phyloP scores from a whole-genome alignment of 192 early-diverging fungal species.

The Backusella tarrabulga region DNA sequence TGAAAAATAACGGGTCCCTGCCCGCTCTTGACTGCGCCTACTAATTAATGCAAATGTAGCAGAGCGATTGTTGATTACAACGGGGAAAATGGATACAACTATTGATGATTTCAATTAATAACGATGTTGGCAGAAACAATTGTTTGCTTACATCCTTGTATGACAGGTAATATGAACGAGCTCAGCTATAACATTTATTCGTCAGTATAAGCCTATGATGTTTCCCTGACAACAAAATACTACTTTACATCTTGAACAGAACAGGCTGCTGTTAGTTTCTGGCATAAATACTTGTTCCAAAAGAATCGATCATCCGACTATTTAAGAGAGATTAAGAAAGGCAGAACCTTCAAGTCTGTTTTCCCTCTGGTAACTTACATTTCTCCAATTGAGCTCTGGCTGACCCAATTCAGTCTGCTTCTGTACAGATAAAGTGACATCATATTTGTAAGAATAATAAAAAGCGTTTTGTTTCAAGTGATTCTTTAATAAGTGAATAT shows the following conservation, averaged over 20 bases:
- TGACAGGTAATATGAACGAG: constrained; percentile 86
- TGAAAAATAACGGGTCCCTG: constrained; percentile 90
- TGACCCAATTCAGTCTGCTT: constrained; percentile 50
- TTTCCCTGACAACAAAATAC: neutral
- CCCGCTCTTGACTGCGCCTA: constrained; percentile 77
- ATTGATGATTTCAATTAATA: neutral
- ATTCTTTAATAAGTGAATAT: constrained; percentile 38
- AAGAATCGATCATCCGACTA: constrained; percentile 89
- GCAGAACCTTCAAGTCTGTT: neutral
- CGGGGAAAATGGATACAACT: constrained; percentile 63
- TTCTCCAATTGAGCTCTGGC: constrained; percentile 9
- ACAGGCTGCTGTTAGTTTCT: constrained; percentile 60
- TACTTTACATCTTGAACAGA: constrained; percentile 17
- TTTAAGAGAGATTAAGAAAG: neutral
- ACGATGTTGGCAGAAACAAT: neutral
- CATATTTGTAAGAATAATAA: constrained; percentile 84
- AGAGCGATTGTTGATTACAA: constrained; percentile 58
- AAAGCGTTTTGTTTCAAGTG: constrained; percentile 43
- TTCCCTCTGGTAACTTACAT: neutral
- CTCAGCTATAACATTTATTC: constrained; percentile 44
- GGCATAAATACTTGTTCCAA: constrained; percentile 77
- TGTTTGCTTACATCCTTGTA: constrained; percentile 77
- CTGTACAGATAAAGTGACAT: constrained; percentile 81
- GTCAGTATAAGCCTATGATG: neutral
- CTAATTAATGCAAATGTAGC: constrained; percentile 82